Evolutionary conservation across 225 moss, liverwort and hornwort species (phyloP).

Genomic region (Anthoceros angustus): DNA sequence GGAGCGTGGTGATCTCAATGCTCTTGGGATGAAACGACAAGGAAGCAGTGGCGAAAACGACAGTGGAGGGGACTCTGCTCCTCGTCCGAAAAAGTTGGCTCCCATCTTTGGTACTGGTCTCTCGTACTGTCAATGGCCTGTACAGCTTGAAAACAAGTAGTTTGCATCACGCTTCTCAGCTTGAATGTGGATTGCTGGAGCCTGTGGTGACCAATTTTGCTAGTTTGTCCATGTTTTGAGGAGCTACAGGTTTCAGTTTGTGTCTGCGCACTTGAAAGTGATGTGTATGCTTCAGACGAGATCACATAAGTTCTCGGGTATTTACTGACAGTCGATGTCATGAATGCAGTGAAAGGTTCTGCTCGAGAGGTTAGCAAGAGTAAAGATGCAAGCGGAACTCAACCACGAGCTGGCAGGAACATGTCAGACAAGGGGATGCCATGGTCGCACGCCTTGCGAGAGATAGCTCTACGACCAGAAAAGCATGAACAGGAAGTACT

Average conservation of each 20-base stretch:
- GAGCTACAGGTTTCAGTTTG: too few relatives aligned
- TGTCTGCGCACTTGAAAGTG: too few relatives aligned
- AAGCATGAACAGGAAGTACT: slow-evolving; percentile 25
- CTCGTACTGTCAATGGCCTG: background rate
- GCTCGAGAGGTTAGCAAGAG: background rate
- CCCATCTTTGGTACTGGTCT: slow-evolving; percentile 6
- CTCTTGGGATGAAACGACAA: background rate
- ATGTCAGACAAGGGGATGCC: background rate
- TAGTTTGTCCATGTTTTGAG: too few relatives aligned
- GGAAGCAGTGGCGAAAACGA: slow-evolving; percentile 4
- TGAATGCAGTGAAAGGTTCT: background rate
- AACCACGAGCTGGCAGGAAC: background rate
- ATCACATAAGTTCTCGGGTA: too few relatives aligned
- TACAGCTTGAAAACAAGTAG: background rate
- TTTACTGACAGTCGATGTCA: background rate
- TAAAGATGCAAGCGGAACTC: too few relatives aligned
- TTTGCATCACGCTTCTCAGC: background rate
- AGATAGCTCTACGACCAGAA: slow-evolving; percentile 55
- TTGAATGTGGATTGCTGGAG: background rate
- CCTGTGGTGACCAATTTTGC: background rate
- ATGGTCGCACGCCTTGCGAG: slow-evolving; percentile 60
- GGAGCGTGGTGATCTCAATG: too few relatives aligned
- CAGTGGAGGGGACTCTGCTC: slow-evolving; percentile 7
- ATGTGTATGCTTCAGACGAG: too few relatives aligned
- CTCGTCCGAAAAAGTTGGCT: background rate